Evolutionary conservation across 179 eudicot species (phyloP).

Genomic region (Beta macrorhiza): DNA sequence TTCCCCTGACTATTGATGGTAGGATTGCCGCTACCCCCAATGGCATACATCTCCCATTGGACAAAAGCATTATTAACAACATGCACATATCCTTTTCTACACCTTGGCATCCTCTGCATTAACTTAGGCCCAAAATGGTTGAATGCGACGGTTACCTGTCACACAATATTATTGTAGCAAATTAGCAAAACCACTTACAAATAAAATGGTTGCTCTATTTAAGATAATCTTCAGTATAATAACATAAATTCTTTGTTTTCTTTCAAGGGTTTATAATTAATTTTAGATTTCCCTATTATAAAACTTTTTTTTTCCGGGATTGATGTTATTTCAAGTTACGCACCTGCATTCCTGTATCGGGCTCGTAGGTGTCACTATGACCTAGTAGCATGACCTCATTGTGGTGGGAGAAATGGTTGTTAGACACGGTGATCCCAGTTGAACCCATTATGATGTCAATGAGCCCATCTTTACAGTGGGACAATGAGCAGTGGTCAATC

Average conservation of each 20-base stretch:
- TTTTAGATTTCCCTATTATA: too few species aligned
- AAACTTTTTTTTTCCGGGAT: too few species aligned
- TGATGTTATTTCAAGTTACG: not conserved
- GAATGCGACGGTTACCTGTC: conserved; percentile 66
- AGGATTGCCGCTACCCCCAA: conserved; percentile 84
- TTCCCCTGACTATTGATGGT: conserved; percentile 91
- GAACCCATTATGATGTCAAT: conserved; percentile 87
- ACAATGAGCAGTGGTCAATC: conserved; percentile 83
- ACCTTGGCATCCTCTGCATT: conserved; percentile 86
- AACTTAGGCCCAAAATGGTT: conserved; percentile 72
- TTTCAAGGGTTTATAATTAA: too few species aligned
- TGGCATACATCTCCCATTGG: conserved; percentile 92
- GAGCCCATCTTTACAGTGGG: conserved; percentile 80
- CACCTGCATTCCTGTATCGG: conserved; percentile 76
- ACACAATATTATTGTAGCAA: too few species aligned
- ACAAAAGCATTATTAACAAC: conserved; percentile 82
- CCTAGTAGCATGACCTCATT: conserved; percentile 87
- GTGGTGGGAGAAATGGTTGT: conserved; percentile 77
- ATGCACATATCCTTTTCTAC: conserved; percentile 79
- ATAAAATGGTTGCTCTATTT: too few species aligned
- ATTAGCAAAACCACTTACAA: too few species aligned
- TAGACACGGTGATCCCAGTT: conserved; percentile 78
- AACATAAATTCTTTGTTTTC: too few species aligned
- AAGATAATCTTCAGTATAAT: too few species aligned
- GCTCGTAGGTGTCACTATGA: conserved; percentile 68